phyloP scores from a whole-genome alignment of 352 stramenopile genomes.

The Globisporangium perplexum region DNA sequence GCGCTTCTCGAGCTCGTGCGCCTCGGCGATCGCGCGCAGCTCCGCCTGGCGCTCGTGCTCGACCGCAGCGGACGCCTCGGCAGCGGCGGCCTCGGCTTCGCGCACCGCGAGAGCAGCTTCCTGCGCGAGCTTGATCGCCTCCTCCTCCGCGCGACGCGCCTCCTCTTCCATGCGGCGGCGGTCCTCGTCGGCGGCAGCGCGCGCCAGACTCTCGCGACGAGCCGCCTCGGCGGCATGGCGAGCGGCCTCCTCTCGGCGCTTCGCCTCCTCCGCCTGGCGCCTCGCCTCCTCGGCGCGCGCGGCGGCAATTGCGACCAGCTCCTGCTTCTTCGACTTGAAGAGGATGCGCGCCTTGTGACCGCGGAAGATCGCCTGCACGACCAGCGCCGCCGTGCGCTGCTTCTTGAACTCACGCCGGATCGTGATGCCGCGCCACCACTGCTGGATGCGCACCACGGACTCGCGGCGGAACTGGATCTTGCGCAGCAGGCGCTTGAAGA shows the following conservation, averaged over 20 bases:
- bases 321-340: conserved; percentile 85
- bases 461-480: conserved; percentile 65
- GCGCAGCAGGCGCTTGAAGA: conserved; percentile 36
- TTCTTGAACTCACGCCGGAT: conserved; percentile 81
- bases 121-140: conserved; percentile 48
- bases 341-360: conserved; percentile 59
- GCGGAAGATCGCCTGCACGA: conserved; percentile 79
- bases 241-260: conserved; percentile 72
- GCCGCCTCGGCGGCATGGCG: conserved; percentile 47
- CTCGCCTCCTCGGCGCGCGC: conserved; percentile 66
- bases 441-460: conserved; percentile 66
- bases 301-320: conserved; percentile 73
- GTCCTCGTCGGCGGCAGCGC: conserved; percentile 49
- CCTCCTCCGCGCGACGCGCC: conserved; percentile 50
- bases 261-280: conserved; percentile 78
- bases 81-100: conserved; percentile 57
- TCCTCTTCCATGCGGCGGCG: conserved; percentile 71
- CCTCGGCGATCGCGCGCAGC: conserved; percentile 73
- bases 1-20: conserved; percentile 49
- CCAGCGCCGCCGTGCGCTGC: conserved; percentile 58
- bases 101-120: conserved; percentile 53
- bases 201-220: conserved; percentile 47
- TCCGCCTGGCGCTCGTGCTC: conserved; percentile 82
- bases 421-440: conserved; percentile 76
- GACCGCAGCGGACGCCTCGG: conserved; percentile 66